Percentiles rank a stretch among this genome's conserved stretches.
These are phyloP conservation scores for Ophiosphaerella narmari DNA, from an alignment of 2,329 filamentous ascomycete genomes.

Conservation along the genomic window DNA sequence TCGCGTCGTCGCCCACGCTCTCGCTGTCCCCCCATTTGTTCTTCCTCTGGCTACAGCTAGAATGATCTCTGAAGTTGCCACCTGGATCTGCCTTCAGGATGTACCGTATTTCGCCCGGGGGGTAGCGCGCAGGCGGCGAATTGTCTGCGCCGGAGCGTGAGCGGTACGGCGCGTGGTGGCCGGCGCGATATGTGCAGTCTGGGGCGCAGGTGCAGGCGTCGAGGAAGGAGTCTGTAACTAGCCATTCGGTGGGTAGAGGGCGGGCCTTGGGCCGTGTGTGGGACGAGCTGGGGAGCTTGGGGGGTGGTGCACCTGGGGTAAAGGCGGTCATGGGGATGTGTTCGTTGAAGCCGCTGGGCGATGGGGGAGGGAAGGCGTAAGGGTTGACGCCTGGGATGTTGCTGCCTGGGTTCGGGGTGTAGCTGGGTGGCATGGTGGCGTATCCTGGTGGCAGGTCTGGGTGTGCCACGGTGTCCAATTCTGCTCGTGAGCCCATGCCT, in stretches of 20 bases:
- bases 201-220: constrained; percentile 38
- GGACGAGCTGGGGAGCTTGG: constrained; percentile 1
- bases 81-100: constrained; percentile 33
- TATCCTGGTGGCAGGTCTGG: constrained; percentile 8
- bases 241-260: constrained; percentile 26
- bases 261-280: background rate
- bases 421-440: constrained; percentile 4
- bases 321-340: constrained; percentile 16
- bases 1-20: background rate
- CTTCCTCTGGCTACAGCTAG: constrained; percentile 4
- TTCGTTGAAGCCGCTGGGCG: constrained; percentile 10
- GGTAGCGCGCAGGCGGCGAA: background rate
- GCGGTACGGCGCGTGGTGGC: constrained; percentile 33
- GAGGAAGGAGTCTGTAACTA: constrained; percentile 27
- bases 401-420: background rate
- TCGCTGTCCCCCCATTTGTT: constrained; percentile 3
- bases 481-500: background rate
- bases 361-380: constrained; percentile 4
- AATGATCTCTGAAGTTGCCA: constrained; percentile 32
- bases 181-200: constrained; percentile 33
- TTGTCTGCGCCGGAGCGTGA: constrained; percentile 2
- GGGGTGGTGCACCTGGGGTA: background rate
- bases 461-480: background rate
- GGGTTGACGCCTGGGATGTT: background rate
- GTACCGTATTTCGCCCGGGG: constrained; percentile 30